Conservation (phyloP, 176 grass and related monocot genomes). For the Calamus simplicifolius region DNA sequence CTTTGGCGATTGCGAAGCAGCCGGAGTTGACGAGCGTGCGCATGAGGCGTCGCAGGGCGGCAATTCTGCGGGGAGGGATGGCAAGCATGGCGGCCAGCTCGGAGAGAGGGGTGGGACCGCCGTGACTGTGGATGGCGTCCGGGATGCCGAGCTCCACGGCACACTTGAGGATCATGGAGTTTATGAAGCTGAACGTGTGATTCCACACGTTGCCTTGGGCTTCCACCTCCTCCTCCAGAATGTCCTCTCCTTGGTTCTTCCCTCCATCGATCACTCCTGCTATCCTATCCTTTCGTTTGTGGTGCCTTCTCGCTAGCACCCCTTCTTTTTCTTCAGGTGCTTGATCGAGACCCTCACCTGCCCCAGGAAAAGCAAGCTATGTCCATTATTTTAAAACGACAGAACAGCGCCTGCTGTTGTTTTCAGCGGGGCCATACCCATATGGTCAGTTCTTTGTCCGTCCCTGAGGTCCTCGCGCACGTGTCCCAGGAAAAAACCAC, state of each 20-base stretch:
- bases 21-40: constrained; percentile 11
- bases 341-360: too few species aligned
- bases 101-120: constrained; percentile 1
- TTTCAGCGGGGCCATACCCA: too few species aligned
- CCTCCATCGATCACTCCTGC: too few species aligned
- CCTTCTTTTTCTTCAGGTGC: too few species aligned
- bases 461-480: too few species aligned
- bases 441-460: too few species aligned
- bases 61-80: not conserved
- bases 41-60: constrained; percentile 18
- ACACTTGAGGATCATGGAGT: constrained; percentile 20
- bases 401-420: too few species aligned
- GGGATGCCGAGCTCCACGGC: constrained; percentile 20
- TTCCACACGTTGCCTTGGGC: constrained; percentile 5
- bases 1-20: constrained; percentile 5
- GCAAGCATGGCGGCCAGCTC: not conserved
- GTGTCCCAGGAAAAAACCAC: too few species aligned
- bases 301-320: too few species aligned
- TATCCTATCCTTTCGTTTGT: too few species aligned
- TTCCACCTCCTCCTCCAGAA: not conserved
- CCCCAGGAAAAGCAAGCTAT: not conserved
- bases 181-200: not conserved
- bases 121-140: constrained; percentile 18
- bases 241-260: too few species aligned
- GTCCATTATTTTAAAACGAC: too few species aligned